Percentiles rank a stretch among this genome's conserved stretches.
These are phyloP conservation scores for Salix arbutifolia DNA, from an alignment of 345 rosid genomes.

Conservation along the genomic window DNA sequence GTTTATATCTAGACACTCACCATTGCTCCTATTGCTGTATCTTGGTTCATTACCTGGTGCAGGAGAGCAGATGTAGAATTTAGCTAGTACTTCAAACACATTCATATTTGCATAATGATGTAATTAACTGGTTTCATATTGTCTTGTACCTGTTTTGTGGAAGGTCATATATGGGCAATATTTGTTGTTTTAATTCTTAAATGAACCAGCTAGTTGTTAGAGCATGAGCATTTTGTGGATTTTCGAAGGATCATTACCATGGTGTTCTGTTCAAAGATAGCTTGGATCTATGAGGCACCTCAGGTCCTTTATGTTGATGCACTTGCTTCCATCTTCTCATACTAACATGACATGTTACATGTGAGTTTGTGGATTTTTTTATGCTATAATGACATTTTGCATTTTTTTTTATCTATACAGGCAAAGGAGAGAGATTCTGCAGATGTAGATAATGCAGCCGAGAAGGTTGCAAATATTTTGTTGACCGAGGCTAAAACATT, in stretches of 20 bases:
- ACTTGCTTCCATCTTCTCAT: not conserved
- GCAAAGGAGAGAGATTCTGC: slow-evolving; percentile 40
- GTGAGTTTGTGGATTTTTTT: not conserved
- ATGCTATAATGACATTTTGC: not conserved
- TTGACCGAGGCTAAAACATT: slow-evolving; percentile 75
- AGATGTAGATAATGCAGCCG: slow-evolving; percentile 45
- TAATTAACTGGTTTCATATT: not conserved
- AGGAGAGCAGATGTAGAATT: not conserved
- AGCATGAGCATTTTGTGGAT: not conserved
- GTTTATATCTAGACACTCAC: not conserved
- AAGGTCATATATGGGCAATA: not conserved
- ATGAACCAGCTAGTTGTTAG: not conserved
- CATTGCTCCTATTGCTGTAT: not conserved
- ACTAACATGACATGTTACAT: not conserved
- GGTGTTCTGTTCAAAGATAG: not conserved
- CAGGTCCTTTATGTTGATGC: not conserved
- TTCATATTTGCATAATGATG: not conserved
- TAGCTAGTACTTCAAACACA: not conserved
- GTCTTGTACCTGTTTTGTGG: not conserved
- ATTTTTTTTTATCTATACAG: slow-evolving; percentile 29
- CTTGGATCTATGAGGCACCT: not conserved
- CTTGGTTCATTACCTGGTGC: not conserved
- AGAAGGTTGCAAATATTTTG: slow-evolving; percentile 68
- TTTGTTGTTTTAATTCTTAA: not conserved
- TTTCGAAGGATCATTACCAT: not conserved